Evolutionary conservation across 768 basidiomycete genomes (phyloP).

Genomic region (Termitomyces heimii): DNA sequence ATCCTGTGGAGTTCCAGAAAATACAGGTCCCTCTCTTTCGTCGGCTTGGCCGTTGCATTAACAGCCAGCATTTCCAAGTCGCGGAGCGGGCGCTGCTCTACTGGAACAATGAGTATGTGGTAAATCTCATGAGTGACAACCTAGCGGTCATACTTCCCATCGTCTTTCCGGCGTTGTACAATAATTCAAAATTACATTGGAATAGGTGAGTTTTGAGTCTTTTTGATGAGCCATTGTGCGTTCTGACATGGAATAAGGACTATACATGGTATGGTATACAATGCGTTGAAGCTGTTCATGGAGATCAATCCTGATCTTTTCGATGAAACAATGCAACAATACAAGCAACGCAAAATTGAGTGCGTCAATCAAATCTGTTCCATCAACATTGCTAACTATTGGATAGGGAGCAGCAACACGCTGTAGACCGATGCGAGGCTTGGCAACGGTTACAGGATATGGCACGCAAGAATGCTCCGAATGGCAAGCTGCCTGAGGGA

Average conservation of each 20-base stretch:
- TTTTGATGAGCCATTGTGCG: background rate
- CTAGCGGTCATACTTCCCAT: conserved; percentile 84
- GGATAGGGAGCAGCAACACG: conserved; percentile 80
- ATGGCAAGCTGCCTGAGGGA: conserved; percentile 65
- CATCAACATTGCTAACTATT: background rate
- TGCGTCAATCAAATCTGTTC: conserved; percentile 33
- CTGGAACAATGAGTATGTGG: conserved; percentile 99
- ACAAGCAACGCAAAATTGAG: conserved; percentile 84
- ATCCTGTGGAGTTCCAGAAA: conserved; percentile 94
- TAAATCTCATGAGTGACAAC: conserved; percentile 99
- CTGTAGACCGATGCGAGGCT: conserved; percentile 77
- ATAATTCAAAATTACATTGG: conserved; percentile 97
- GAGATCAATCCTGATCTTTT: conserved; percentile 97
- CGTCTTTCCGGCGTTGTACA: conserved; percentile 94
- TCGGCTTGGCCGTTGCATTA: conserved; percentile 95
- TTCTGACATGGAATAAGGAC: conserved; percentile 51
- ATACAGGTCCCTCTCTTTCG: conserved; percentile 90
- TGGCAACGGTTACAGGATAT: conserved; percentile 84
- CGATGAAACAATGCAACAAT: conserved; percentile 89
- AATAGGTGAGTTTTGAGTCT: conserved; percentile 68
- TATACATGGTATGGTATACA: conserved; percentile 99
- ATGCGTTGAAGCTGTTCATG: conserved; percentile 97
- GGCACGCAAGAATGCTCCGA: conserved; percentile 64
- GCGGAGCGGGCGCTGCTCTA: conserved; percentile 95
- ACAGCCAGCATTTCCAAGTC: conserved; percentile 99